These are phyloP conservation scores for Microdochium paspali DNA, from an alignment of 2,329 filamentous ascomycete genomes.

Conservation along the genomic window DNA sequence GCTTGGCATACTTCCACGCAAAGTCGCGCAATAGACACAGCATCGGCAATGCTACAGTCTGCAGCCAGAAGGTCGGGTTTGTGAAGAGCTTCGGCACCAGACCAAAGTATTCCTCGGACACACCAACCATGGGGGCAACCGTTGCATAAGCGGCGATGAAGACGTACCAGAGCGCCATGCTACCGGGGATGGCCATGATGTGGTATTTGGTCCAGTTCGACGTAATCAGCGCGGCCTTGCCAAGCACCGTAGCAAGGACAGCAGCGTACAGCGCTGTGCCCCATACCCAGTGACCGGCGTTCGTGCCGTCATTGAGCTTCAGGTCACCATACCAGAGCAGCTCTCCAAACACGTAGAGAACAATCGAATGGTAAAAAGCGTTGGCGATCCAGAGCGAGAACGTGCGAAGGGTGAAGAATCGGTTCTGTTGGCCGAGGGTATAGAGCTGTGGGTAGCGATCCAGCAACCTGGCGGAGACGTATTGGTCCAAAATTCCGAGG, in stretches of 20 bases:
- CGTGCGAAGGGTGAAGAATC: slow-evolving; percentile 87
- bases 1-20: slow-evolving; percentile 93
- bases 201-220: slow-evolving; percentile 99
- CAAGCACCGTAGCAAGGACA: slow-evolving; percentile 84
- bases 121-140: slow-evolving; percentile 70
- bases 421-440: slow-evolving; percentile 81
- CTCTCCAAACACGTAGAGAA: slow-evolving; percentile 81
- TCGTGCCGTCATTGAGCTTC: slow-evolving; percentile 67
- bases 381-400: slow-evolving; percentile 91
- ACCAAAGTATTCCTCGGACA: slow-evolving; percentile 79
- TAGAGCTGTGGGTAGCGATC: slow-evolving; percentile 97
- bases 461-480: slow-evolving; percentile 84
- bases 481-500: slow-evolving; percentile 95
- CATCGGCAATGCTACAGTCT: slow-evolving; percentile 70
- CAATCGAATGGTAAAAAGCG: slow-evolving; percentile 88
- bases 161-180: slow-evolving; percentile 81
- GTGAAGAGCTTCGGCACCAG: slow-evolving; percentile 73
- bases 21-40: slow-evolving; percentile 83
- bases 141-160: slow-evolving; percentile 84
- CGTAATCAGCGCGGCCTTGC: slow-evolving; percentile 89
- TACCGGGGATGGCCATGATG: slow-evolving; percentile 88
- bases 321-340: slow-evolving; percentile 77
- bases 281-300: slow-evolving; percentile 96
- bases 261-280: slow-evolving; percentile 90
- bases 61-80: slow-evolving; percentile 83